Evolutionary conservation across 73 alveolate species (phyloP).

Genomic region (Paramecium pentaurelia): DNA sequence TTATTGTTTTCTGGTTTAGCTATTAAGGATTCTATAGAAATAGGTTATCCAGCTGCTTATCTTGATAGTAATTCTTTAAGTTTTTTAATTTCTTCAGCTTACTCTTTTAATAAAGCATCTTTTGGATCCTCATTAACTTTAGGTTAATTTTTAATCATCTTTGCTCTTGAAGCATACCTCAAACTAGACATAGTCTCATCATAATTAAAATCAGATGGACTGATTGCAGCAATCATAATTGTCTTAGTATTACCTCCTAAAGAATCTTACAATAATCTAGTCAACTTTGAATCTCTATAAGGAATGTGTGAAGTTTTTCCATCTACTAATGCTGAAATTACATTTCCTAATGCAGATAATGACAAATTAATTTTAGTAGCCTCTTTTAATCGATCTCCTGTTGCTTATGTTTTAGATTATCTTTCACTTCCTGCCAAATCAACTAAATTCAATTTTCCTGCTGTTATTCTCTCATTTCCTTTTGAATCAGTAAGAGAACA

Average conservation of each 20-base stretch:
- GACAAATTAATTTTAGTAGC: constrained; percentile 96
- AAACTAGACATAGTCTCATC: constrained; percentile 95
- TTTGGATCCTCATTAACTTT: constrained; percentile 97
- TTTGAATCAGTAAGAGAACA: constrained; percentile 75
- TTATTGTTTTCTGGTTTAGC: background rate
- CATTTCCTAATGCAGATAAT: constrained; percentile 93
- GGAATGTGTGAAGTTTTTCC: constrained; percentile 92
- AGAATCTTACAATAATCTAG: constrained; percentile 94
- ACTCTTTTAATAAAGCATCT: constrained; percentile 94
- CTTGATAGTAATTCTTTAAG: constrained; percentile 70
- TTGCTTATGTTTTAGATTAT: constrained; percentile 86
- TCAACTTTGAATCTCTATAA: constrained; percentile 95
- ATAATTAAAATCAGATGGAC: constrained; percentile 96
- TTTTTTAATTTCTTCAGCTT: constrained; percentile 92
- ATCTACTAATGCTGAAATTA: constrained; percentile 92
- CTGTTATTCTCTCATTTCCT: constrained; percentile 72
- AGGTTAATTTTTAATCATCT: constrained; percentile 92
- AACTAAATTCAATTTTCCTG: constrained; percentile 89
- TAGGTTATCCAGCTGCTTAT: background rate
- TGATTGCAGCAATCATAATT: constrained; percentile 94
- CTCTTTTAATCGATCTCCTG: constrained; percentile 91
- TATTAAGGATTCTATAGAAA: background rate
- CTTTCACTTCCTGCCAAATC: constrained; percentile 99
- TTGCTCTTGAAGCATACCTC: constrained; percentile 98
- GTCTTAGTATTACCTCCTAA: constrained; percentile 99